Conservation (phyloP, 176 grass and related monocot genomes). For the Phragmites australis region DNA sequence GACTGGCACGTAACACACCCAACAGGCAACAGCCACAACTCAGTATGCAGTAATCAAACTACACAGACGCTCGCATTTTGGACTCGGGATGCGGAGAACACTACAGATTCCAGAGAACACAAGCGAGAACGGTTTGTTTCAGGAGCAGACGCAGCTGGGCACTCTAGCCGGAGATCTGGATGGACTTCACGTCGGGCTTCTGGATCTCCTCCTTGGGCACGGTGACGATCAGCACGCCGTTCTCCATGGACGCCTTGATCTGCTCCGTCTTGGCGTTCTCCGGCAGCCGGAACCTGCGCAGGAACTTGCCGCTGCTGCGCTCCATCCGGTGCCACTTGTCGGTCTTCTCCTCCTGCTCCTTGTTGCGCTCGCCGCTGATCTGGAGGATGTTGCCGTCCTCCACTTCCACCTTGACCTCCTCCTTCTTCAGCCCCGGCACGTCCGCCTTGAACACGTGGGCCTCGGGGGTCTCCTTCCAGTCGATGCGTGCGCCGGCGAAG, state of each 20-base stretch:
- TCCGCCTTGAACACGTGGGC: slow-evolving; percentile 74
- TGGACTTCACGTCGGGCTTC: slow-evolving; percentile 51
- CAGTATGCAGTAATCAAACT: no score
- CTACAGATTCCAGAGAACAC: not conserved
- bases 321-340: slow-evolving; percentile 61
- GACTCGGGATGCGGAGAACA: not conserved
- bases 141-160: no score
- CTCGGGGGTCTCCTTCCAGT: slow-evolving; percentile 68
- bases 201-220: slow-evolving; percentile 56
- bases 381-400: slow-evolving; percentile 57
- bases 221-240: slow-evolving; percentile 67
- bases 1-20: no score
- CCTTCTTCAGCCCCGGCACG: slow-evolving; percentile 61
- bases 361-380: slow-evolving; percentile 62
- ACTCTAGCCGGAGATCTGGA: slow-evolving; percentile 55
- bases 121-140: no score
- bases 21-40: not conserved
- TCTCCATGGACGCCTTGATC: slow-evolving; percentile 58
- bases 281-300: slow-evolving; percentile 49
- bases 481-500: slow-evolving; percentile 53
- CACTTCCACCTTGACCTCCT: slow-evolving; percentile 70
- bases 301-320: slow-evolving; percentile 66
- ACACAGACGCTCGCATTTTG: no score
- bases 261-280: slow-evolving; percentile 58
- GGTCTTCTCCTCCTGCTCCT: slow-evolving; percentile 64